These are phyloP conservation scores for Eutypa lata DNA, from an alignment of 2,329 filamentous ascomycete genomes.

Conservation along the genomic window DNA sequence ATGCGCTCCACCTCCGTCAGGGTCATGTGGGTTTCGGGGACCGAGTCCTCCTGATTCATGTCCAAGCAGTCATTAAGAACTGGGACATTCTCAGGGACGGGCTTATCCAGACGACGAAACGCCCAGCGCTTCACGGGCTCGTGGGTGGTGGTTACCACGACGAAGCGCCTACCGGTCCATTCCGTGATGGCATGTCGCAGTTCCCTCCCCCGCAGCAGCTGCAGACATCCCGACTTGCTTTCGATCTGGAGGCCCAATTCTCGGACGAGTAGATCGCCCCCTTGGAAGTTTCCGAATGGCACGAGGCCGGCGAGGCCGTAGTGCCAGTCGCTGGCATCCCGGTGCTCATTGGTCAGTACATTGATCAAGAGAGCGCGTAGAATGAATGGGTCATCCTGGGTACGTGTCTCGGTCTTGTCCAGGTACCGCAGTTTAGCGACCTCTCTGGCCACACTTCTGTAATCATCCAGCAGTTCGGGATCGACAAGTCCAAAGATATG, in stretches of 20 bases:
- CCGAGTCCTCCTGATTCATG: not conserved
- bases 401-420: not conserved
- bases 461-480: not conserved
- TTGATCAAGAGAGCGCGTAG: conserved; percentile 2
- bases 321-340: not conserved
- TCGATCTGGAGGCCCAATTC: not conserved
- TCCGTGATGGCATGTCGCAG: conserved; percentile 2
- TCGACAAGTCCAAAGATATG: conserved; percentile 1
- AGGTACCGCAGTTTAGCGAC: not conserved
- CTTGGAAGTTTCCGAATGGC: not conserved
- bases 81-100: not conserved
- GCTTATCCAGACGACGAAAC: not conserved
- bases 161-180: conserved; percentile 2
- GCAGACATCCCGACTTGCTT: not conserved
- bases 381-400: not conserved
- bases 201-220: conserved; percentile 1
- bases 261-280: not conserved
- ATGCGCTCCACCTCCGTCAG: not conserved
- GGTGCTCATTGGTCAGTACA: conserved; percentile 3
- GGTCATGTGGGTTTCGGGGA: not conserved
- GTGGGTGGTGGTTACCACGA: not conserved
- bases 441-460: not conserved
- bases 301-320: not conserved
- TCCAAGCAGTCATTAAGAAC: not conserved
- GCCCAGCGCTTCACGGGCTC: conserved; percentile 1